phyloP scores from a whole-genome alignment of 805 yeast genomes.

The Wickerhamiella brachini region DNA sequence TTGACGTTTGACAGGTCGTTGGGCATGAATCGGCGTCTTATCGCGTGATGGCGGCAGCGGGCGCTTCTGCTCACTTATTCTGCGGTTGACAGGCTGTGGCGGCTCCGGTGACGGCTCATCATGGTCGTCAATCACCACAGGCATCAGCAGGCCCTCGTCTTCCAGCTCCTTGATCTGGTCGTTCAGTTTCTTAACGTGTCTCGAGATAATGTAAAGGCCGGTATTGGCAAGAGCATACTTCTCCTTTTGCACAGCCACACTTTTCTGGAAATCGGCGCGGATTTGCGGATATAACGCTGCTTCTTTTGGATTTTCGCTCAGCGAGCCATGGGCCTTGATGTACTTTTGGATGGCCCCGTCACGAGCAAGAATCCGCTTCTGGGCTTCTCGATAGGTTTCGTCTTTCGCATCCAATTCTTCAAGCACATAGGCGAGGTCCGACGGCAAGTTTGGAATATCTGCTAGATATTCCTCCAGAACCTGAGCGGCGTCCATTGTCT shows the following conservation, averaged over 20 bases:
- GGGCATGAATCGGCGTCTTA: not conserved
- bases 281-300: constrained; percentile 49
- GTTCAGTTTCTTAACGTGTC: constrained; percentile 61
- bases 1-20: constrained; percentile 1
- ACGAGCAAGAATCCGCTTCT: constrained; percentile 51
- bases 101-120: constrained; percentile 13
- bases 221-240: constrained; percentile 73
- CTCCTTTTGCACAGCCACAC: constrained; percentile 54
- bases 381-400: constrained; percentile 44
- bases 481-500: constrained; percentile 78
- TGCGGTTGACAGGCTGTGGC: constrained; percentile 4
- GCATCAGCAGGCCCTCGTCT: constrained; percentile 64
- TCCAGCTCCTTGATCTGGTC: constrained; percentile 64
- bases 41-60: constrained; percentile 1
- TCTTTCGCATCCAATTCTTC: constrained; percentile 70
- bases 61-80: constrained; percentile 1
- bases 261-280: constrained; percentile 48
- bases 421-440: constrained; percentile 67
- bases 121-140: constrained; percentile 10
- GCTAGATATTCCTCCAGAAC: constrained; percentile 54
- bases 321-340: constrained; percentile 70
- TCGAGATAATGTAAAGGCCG: constrained; percentile 60
- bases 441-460: constrained; percentile 64
- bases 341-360: constrained; percentile 75
- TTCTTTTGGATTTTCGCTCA: constrained; percentile 73